These are phyloP conservation scores for Penicillium canescens DNA, from an alignment of 495 filamentous ascomycete species.

Conservation along the genomic window DNA sequence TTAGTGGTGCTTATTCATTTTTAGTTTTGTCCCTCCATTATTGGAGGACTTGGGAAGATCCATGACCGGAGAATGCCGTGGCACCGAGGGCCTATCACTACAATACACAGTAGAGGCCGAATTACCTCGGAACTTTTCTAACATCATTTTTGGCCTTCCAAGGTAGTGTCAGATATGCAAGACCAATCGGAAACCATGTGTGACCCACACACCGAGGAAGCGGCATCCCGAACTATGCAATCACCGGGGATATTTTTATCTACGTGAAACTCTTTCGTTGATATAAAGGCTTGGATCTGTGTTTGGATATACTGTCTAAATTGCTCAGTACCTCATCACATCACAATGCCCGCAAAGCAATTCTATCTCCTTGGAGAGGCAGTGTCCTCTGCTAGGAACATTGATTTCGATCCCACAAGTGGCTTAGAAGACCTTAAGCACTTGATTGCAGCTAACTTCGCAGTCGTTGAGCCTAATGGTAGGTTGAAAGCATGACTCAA, in stretches of 20 bases:
- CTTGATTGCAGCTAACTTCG: constrained; percentile 32
- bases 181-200: not conserved
- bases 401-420: constrained; percentile 22
- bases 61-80: too few species aligned
- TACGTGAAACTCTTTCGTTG: not conserved
- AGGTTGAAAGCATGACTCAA: not conserved
- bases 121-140: not conserved
- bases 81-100: too few species aligned
- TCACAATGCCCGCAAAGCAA: constrained; percentile 28
- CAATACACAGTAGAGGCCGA: not conserved
- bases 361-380: constrained; percentile 41
- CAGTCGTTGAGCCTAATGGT: constrained; percentile 28
- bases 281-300: not conserved
- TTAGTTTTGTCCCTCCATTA: too few species aligned
- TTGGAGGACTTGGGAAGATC: too few species aligned
- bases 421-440: constrained; percentile 29
- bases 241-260: not conserved
- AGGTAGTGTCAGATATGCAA: not conserved
- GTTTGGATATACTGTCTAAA: not conserved
- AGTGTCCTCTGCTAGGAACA: constrained; percentile 22
- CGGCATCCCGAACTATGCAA: constrained; percentile 4
- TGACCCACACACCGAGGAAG: constrained; percentile 6
- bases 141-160: not conserved
- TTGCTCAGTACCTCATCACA: not conserved
- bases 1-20: too few species aligned